Percentiles rank a stretch among this genome's conserved stretches.
These are phyloP conservation scores for Dryadomyces quercus-mongolicae DNA, from an alignment of 2,329 filamentous ascomycete species.

Conservation along the genomic window DNA sequence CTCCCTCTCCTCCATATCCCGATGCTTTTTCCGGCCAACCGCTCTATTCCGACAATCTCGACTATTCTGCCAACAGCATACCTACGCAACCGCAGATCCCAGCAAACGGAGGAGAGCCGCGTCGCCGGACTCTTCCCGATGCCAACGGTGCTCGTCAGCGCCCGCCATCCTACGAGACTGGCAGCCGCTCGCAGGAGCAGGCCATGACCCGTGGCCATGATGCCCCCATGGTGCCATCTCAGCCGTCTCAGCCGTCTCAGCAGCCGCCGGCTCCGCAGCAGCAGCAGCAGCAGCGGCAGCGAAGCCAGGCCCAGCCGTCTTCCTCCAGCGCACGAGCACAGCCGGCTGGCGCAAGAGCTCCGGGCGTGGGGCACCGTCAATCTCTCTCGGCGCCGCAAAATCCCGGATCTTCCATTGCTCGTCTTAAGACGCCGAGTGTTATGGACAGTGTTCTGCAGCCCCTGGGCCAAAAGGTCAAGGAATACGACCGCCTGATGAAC, in stretches of 20 bases:
- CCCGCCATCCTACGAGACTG: constrained; percentile 1
- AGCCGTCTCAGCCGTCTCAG: not conserved
- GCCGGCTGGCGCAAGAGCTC: not conserved
- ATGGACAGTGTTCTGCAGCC: constrained; percentile 2
- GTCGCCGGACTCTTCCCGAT: not conserved
- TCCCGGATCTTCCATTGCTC: not conserved
- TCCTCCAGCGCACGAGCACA: not conserved
- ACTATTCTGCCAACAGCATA: not conserved
- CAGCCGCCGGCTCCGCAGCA: not conserved
- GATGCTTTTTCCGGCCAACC: not conserved
- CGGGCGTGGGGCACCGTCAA: not conserved
- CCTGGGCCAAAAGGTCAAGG: not conserved
- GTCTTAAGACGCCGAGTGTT: constrained; percentile 1
- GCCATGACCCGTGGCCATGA: not conserved
- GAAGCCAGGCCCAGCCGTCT: not conserved
- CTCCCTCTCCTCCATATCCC: not conserved
- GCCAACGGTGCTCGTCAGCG: not conserved
- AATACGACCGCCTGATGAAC: constrained; percentile 1
- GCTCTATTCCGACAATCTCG: not conserved
- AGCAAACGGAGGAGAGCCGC: not conserved
- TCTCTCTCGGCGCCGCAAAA: not conserved
- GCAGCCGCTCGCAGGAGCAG: not conserved
- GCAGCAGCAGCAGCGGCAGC: not conserved
- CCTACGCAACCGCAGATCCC: not conserved
- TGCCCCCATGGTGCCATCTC: not conserved